A percentile compares a stretch with the other conserved stretches of the same genome.
phyloP scores from a whole-genome alignment of 2,329 filamentous ascomycete genomes.

The Pseudogymnoascus sp. region DNA sequence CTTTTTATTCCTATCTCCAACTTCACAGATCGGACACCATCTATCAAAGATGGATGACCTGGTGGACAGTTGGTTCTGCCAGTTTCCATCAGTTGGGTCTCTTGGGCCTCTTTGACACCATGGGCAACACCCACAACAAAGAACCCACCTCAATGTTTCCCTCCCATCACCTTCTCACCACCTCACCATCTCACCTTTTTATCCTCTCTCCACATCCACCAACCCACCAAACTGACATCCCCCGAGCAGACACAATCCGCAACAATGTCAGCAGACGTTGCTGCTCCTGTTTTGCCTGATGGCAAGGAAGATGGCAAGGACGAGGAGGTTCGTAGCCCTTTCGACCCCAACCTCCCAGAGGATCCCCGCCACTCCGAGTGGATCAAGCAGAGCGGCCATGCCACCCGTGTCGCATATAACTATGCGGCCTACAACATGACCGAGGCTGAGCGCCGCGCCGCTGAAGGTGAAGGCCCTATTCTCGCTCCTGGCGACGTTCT shows the following conservation, averaged over 20 bases:
- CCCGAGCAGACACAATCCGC: neutral
- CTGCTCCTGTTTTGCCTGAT: neutral
- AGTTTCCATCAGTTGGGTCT: neutral
- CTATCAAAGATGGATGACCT: neutral
- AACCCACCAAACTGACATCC: neutral
- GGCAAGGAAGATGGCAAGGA: neutral
- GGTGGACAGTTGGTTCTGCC: neutral
- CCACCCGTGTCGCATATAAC: conserved; percentile 22
- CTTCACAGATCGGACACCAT: neutral
- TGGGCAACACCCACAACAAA: neutral
- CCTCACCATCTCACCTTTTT: neutral
- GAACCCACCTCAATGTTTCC: neutral
- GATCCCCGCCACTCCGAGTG: neutral
- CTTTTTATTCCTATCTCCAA: neutral
- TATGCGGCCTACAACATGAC: conserved; percentile 29
- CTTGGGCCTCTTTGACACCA: neutral
- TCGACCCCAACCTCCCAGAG: conserved; percentile 8
- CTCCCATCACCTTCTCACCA: neutral
- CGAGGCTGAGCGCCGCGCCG: neutral
- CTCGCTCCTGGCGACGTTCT: neutral
- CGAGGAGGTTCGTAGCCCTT: conserved; percentile 5
- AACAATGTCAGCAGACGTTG: conserved; percentile 6
- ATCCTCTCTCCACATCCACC: neutral
- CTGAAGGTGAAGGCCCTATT: conserved; percentile 19
- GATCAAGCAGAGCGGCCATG: conserved; percentile 1